Base-by-base conservation (phyloP, 208 protist species). In the Acanthamoeba castellanii region DNA sequence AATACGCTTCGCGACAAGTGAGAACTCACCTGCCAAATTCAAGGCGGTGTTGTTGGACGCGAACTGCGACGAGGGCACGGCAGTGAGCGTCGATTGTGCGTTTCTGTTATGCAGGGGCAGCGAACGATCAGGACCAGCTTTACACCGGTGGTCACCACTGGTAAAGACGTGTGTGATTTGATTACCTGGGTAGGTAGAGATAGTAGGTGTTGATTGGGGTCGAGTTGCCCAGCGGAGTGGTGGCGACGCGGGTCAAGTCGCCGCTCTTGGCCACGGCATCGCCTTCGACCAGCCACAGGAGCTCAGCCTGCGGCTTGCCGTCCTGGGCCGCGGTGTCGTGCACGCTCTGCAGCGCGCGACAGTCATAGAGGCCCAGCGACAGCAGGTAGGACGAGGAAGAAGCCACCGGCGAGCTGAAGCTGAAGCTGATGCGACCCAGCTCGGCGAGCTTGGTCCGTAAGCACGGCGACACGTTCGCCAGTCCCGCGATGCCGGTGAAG, bases 181-280 rank as follows among this genome's bases (percentile, higher is more conserved):
- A 25, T 34, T 91, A 92, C 87, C 87, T 66, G 32, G 30, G n/a
- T 18, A 92, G 14, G 42, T 92, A 92, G 11, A 92, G 50, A 45
- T 92, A 92, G 32, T 92, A 92, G 37, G 59, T 32, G 18, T 59
- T 59, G 27, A 7, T 25, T 27, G 27, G 42, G 3, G 78, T 87
- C n/a, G 78, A 32, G 50, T 87, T 61, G 11, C 32, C 42, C n/a
- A 87, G 25, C 8, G 78, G 16, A 27, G 27, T 37, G 30, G 47
- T 87, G 47, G 22, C 27, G 2, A 87, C 78, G 22, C 78, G 78
- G 16, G 78, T 87, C 22, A 87, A 27, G 16, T 87, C n/a, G 78
- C 50, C 78, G 25, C 47, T 87, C 78, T 55, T 87, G 5, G 30
- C 78, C 11, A 87, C 78, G 20, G 78, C 50, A n/a, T 87, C 78